A percentile compares a stretch with the other conserved stretches of the same genome.
These are phyloP conservation scores for Globisporangium carolinianum DNA, from an alignment of 352 stramenopile genomes.

Conservation along the genomic window DNA sequence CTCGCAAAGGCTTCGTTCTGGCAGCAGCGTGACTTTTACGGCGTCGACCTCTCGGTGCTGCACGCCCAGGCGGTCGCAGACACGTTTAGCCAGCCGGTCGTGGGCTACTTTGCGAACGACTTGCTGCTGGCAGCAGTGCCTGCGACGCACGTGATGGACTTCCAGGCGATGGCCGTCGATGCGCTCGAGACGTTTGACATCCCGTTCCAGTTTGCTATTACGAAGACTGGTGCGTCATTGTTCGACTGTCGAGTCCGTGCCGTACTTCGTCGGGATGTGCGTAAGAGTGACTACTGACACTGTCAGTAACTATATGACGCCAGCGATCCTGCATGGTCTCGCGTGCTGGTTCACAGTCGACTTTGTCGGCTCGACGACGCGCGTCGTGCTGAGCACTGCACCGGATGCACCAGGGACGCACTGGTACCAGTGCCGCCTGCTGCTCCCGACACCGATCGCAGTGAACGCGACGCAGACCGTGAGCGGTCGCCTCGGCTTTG, in stretches of 20 bases:
- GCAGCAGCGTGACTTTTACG: constrained; percentile 95
- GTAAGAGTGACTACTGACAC: constrained; percentile 1
- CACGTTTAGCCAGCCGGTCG: constrained; percentile 95
- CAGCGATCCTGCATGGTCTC: constrained; percentile 92
- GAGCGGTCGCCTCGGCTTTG: constrained; percentile 86
- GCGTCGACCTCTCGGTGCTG: constrained; percentile 93
- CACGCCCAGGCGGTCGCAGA: constrained; percentile 94
- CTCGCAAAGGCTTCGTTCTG: constrained; percentile 92
- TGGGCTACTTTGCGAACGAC: constrained; percentile 88
- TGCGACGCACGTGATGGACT: constrained; percentile 82
- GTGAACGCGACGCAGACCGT: constrained; percentile 89
- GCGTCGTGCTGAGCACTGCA: constrained; percentile 83
- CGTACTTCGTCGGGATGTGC: background rate
- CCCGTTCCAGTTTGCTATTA: constrained; percentile 84
- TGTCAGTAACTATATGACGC: background rate
- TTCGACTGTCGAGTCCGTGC: too few species aligned
- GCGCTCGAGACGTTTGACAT: constrained; percentile 88
- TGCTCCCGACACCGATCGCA: constrained; percentile 87
- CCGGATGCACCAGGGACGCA: constrained; percentile 67
- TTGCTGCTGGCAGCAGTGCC: constrained; percentile 56
- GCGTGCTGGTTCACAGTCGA: constrained; percentile 99
- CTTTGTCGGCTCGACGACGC: constrained; percentile 87
- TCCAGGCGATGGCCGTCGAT: constrained; percentile 61
- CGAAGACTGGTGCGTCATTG: constrained; percentile 52
- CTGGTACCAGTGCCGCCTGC: constrained; percentile 92